Evolutionary conservation across 176 grass and related monocot genomes (phyloP), one percentile per base, ranked within the genome.

Genomic region (Neostapfia colusana): DNA sequence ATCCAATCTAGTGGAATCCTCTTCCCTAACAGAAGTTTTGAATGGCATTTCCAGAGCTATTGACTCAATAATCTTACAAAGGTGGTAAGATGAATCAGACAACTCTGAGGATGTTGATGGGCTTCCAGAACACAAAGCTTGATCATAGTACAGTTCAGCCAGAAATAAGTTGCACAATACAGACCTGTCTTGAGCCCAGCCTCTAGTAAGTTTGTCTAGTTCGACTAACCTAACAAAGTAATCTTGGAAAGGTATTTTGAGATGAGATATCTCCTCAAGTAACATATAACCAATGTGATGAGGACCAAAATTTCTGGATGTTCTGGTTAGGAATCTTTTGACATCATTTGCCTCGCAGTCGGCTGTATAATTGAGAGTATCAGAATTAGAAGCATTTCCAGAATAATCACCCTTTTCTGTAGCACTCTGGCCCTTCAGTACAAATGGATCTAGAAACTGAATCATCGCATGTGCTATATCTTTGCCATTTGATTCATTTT

Each of bases 61-160:
- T 43, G 76, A 83, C 72, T 93, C 87, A 61, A 97, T 91, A 65
- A 97, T 79, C 85, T 92, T 91, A 84, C 95, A 93, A 81, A 97
- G 83, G 85, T 92, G 89, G 81, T 93, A 93, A 75, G 81, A 85
- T 64, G 84, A 88, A 84, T 97, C 89, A 83, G 84, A 88, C 21
- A 91, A 68, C 44, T 89, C 86, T 49, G 71, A 83, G 51, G 77
- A 84, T 82, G 76, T 86, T 72, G 73, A 82, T 85, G 83, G 86
- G 72, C 69, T 88, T 82, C 73, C 74, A 79, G 82, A 88, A 87
- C 81, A 90, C 43, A 88, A 72, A 79, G 86, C 95, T 55, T 13
- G 77, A 82, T 97, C 95, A 86, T 89, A 89, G 81, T 89, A 97
- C 78, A 97, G 36, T 79, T 97, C 91, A 85, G 89, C 91, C 72